Conservation (phyloP, 192 early-diverging fungal genomes). For the Entomortierella beljakovae region DNA sequence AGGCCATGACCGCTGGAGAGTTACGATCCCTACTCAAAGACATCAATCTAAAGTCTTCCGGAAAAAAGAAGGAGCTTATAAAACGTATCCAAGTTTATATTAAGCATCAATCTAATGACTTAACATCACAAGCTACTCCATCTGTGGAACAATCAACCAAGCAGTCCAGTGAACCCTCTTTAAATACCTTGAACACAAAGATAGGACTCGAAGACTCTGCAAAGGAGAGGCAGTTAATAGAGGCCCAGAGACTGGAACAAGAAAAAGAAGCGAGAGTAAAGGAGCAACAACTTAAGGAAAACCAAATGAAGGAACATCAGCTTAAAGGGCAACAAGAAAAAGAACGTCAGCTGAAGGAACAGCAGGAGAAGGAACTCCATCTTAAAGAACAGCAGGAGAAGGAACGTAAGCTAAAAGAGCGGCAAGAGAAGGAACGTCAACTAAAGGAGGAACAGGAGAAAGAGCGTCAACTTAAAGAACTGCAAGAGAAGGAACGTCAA, state of each 20-base stretch:
- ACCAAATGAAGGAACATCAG: constrained; percentile 4
- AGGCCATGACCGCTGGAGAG: constrained; percentile 22
- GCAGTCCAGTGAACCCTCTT: neutral
- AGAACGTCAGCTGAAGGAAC: constrained; percentile 10
- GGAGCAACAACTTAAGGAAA: constrained; percentile 3
- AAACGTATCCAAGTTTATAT: constrained; percentile 7
- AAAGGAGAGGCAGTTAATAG: neutral
- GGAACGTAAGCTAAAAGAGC: constrained; percentile 1
- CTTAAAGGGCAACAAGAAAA: constrained; percentile 24
- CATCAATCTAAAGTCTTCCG: constrained; percentile 20
- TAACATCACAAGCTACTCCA: neutral
- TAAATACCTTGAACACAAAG: neutral
- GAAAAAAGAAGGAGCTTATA: constrained; percentile 30
- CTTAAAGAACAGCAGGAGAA: constrained; percentile 4
- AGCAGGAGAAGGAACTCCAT: neutral
- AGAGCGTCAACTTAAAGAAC: constrained; percentile 10
- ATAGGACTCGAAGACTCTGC: neutral
- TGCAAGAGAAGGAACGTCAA: constrained; percentile 18
- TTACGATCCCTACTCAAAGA: constrained; percentile 21
- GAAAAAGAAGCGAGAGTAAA: constrained; percentile 9
- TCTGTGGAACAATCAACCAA: neutral
- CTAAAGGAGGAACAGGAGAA: constrained; percentile 13
- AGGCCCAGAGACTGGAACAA: constrained; percentile 1
- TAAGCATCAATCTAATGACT: neutral
- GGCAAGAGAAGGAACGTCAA: constrained; percentile 14